Conservation (phyloP, 805 yeast species). For the Teunomyces aglyptinius region DNA sequence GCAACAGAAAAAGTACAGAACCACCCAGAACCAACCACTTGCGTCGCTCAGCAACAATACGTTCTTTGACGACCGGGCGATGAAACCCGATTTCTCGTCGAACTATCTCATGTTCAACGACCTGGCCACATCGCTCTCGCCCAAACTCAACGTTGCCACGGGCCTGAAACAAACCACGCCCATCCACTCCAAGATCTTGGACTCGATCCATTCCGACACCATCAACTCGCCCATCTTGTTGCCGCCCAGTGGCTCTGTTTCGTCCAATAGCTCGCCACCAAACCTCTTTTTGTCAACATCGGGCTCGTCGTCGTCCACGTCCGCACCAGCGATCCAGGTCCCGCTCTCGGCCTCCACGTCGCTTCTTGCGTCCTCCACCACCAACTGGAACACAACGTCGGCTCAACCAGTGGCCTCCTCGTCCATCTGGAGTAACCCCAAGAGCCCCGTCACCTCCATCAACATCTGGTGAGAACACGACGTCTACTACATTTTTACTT, state of each 20-base stretch:
- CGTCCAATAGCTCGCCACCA: constrained; percentile 22
- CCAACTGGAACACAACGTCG: constrained; percentile 13
- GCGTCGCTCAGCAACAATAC: background rate
- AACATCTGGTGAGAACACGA: background rate
- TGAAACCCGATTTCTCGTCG: constrained; percentile 14
- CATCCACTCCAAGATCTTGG: constrained; percentile 17
- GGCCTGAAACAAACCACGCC: constrained; percentile 9
- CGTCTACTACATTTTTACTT: constrained; percentile 1
- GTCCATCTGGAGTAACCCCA: constrained; percentile 26
- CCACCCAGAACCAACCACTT: constrained; percentile 5
- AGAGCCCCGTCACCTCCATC: constrained; percentile 8
- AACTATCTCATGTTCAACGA: constrained; percentile 16
- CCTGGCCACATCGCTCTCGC: constrained; percentile 18
- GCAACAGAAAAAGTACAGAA: constrained; percentile 4
- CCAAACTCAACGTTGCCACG: constrained; percentile 6
- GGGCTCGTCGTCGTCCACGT: constrained; percentile 1
- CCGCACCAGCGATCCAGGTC: background rate
- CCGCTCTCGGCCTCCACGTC: background rate
- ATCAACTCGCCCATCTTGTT: constrained; percentile 20
- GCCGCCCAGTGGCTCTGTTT: constrained; percentile 15
- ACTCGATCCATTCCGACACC: constrained; percentile 11
- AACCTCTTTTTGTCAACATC: constrained; percentile 17
- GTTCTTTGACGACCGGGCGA: background rate
- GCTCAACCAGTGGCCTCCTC: constrained; percentile 3
- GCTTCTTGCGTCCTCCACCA: background rate